Evolutionary conservation across 2,329 filamentous ascomycete species (phyloP).

Genomic region (Zymoseptoria pseudotritici): DNA sequence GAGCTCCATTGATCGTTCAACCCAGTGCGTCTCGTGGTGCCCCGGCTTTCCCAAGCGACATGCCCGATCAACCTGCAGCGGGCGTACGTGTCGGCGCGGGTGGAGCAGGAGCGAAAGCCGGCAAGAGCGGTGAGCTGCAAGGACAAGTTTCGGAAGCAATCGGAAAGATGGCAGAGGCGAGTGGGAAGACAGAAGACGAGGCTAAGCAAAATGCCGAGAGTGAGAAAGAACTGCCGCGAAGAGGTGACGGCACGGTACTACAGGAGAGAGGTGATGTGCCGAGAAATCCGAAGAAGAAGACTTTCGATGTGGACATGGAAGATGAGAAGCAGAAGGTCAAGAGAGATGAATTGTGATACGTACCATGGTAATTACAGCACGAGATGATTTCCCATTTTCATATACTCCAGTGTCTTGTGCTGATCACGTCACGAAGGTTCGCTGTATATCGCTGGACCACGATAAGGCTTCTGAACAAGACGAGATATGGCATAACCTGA

Average conservation of each 20-base stretch:
- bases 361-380: background rate
- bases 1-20: slow-evolving; percentile 36
- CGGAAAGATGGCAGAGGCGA: slow-evolving; percentile 37
- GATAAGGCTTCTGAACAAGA: background rate
- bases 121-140: slow-evolving; percentile 21
- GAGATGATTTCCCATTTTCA: background rate
- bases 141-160: slow-evolving; percentile 34
- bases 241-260: slow-evolving; percentile 41
- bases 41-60: slow-evolving; percentile 26
- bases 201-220: slow-evolving; percentile 8
- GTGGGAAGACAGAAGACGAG: slow-evolving; percentile 16
- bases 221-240: slow-evolving; percentile 22
- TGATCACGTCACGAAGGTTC: background rate
- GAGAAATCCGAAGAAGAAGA: slow-evolving; percentile 54
- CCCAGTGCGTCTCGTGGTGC: slow-evolving; percentile 36
- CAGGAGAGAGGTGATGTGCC: slow-evolving; percentile 31
- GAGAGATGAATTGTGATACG: slow-evolving; percentile 28
- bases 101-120: slow-evolving; percentile 37
- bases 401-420: background rate
- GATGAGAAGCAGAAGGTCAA: slow-evolving; percentile 23
- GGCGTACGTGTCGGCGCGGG: slow-evolving; percentile 44
- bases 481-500: background rate
- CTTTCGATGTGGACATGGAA: slow-evolving; percentile 49
- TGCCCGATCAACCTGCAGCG: slow-evolving; percentile 18
- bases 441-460: background rate